Conservation (phyloP, 257 asterid genomes). For the Solanum pimpinellifolium region DNA sequence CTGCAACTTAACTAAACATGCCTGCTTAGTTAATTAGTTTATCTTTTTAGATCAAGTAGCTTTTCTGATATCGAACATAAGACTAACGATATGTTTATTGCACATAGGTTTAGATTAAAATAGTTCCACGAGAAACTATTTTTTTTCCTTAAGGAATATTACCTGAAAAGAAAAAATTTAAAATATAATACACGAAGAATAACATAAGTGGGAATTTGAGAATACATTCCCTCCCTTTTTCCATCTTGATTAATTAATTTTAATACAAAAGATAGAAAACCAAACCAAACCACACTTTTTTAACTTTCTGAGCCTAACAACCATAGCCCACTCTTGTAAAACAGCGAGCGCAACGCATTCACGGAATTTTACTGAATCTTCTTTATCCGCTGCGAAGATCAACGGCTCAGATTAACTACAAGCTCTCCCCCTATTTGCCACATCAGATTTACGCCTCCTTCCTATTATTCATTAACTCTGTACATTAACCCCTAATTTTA, state of each 20-base stretch:
- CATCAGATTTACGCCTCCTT: not conserved
- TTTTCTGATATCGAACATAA: not conserved
- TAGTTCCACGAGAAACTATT: not conserved
- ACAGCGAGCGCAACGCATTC: not conserved
- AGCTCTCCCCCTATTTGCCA: not conserved
- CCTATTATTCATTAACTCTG: not conserved
- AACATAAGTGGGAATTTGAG: not conserved
- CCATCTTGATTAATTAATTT: not conserved
- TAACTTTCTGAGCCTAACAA: not conserved
- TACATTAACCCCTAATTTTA: not conserved
- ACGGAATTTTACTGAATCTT: not conserved
- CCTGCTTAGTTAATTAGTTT: not conserved
- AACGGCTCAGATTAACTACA: constrained; percentile 9
- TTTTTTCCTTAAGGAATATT: not conserved
- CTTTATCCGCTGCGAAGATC: not conserved
- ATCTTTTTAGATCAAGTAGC: not conserved
- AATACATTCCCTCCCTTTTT: not conserved
- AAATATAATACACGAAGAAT: not conserved
- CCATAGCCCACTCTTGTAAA: not conserved
- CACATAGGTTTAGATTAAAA: not conserved
- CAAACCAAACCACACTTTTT: not conserved
- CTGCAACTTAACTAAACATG: not conserved
- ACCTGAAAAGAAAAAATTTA: not conserved
- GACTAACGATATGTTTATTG: not conserved
- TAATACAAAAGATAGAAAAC: not conserved